A percentile compares a stretch with the other conserved stretches of the same genome.
Conservation (phyloP, 257 asterid species). For the Przewalskia tangutica region DNA sequence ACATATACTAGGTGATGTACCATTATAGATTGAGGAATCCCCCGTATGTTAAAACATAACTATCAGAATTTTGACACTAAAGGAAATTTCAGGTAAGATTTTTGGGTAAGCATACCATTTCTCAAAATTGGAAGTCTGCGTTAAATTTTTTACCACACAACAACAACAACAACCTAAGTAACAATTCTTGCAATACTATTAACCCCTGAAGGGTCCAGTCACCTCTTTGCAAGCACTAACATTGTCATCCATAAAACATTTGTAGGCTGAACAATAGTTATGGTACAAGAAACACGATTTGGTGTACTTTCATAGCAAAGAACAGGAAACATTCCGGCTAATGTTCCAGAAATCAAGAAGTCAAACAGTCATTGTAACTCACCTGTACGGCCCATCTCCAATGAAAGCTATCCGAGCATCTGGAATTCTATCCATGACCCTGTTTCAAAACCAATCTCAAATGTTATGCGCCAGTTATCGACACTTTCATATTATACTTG, state of each 20-base stretch:
- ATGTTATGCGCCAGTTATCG: not conserved
- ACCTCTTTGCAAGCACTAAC: not conserved
- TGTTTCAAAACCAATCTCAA: slow-evolving; percentile 28
- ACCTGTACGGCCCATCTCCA: slow-evolving; percentile 97
- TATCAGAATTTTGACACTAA: not conserved
- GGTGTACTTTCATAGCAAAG: not conserved
- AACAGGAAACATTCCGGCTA: not conserved
- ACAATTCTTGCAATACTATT: not conserved
- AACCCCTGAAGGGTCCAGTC: not conserved
- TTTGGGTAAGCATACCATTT: not conserved
- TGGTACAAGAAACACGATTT: not conserved
- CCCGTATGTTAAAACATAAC: not conserved
- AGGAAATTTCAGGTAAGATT: not conserved
- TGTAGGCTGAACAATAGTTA: not conserved
- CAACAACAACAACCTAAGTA: not conserved
- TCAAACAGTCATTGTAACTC: slow-evolving; percentile 10
- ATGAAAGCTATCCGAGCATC: slow-evolving; percentile 81
- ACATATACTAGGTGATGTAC: not conserved
- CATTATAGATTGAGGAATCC: not conserved
- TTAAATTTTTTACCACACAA: not conserved
- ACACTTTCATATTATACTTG: not conserved
- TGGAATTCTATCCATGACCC: slow-evolving; percentile 85
- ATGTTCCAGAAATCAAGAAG: not conserved
- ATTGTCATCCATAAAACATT: not conserved
- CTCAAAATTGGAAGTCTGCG: not conserved